Evolutionary conservation across 768 basidiomycete species (phyloP).

Genomic region (Leucocoprinus sp.): DNA sequence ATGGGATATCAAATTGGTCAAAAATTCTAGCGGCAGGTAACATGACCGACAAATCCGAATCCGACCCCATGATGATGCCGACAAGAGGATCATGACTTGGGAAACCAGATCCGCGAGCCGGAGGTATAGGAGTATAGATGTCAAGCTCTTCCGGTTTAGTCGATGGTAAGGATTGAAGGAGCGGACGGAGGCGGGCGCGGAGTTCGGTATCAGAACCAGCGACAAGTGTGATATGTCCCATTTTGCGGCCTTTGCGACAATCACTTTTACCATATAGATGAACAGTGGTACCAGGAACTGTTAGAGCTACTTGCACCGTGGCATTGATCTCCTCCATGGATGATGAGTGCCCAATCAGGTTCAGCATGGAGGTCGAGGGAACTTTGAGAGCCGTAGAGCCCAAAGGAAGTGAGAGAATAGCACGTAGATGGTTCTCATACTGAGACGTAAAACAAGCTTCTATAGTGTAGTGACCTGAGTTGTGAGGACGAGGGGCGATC

Average conservation of each 20-base stretch:
- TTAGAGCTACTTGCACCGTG: slow-evolving; percentile 52
- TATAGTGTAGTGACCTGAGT: slow-evolving; percentile 98
- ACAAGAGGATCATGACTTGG: slow-evolving; percentile 72
- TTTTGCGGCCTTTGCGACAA: slow-evolving; percentile 86
- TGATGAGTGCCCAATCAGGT: slow-evolving; percentile 80
- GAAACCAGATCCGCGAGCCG: slow-evolving; percentile 38
- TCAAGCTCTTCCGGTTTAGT: slow-evolving; percentile 40
- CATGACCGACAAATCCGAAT: slow-evolving; percentile 95
- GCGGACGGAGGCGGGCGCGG: slow-evolving; percentile 56
- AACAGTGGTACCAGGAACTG: slow-evolving; percentile 65
- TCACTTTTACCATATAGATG: slow-evolving; percentile 96
- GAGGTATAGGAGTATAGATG: slow-evolving; percentile 40
- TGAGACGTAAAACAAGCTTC: slow-evolving; percentile 96
- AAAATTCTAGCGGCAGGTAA: slow-evolving; percentile 81
- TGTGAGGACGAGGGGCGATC: slow-evolving; percentile 96
- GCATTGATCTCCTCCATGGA: slow-evolving; percentile 50
- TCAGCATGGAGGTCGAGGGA: slow-evolving; percentile 86
- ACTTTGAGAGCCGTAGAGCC: slow-evolving; percentile 86
- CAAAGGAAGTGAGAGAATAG: slow-evolving; percentile 83
- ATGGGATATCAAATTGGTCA: slow-evolving; percentile 75
- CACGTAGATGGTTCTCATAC: slow-evolving; percentile 94
- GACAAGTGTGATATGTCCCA: slow-evolving; percentile 94
- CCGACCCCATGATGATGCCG: slow-evolving; percentile 96
- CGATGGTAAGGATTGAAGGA: slow-evolving; percentile 59
- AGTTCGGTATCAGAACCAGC: slow-evolving; percentile 75